Evolutionary conservation across 2,329 filamentous ascomycete species (phyloP).

Genomic region (Aureobasidium namibiae): DNA sequence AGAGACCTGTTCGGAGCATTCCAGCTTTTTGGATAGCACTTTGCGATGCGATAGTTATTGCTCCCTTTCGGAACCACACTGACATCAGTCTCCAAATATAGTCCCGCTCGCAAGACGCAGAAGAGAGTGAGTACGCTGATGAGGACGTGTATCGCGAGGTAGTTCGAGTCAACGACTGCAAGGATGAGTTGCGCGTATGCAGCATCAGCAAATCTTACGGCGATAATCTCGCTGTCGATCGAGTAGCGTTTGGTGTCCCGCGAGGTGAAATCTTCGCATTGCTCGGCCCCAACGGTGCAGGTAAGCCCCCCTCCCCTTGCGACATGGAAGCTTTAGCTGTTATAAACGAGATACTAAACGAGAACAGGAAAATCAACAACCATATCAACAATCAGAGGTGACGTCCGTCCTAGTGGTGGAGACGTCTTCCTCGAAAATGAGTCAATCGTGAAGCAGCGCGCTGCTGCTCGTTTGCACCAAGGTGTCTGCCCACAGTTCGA

Average conservation of each 20-base stretch:
- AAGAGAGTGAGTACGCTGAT: slow-evolving; percentile 36
- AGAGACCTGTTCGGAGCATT: no score
- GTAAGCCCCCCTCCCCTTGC: slow-evolving; percentile 67
- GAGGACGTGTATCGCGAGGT: slow-evolving; percentile 59
- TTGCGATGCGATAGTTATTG: neutral
- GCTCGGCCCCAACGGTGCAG: slow-evolving; percentile 83
- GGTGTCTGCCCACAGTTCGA: slow-evolving; percentile 77
- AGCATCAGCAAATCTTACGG: slow-evolving; percentile 76
- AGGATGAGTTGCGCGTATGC: slow-evolving; percentile 67
- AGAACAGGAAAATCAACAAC: slow-evolving; percentile 70
- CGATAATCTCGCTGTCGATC: slow-evolving; percentile 71
- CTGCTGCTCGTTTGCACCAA: slow-evolving; percentile 64
- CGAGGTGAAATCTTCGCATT: slow-evolving; percentile 80
- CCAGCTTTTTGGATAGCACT: neutral
- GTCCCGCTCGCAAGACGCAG: slow-evolving; percentile 35
- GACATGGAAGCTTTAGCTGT: no score
- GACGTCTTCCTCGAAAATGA: slow-evolving; percentile 73
- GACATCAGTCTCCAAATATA: neutral
- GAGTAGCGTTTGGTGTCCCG: slow-evolving; percentile 74
- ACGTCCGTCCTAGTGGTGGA: slow-evolving; percentile 68
- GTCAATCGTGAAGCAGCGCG: slow-evolving; percentile 64
- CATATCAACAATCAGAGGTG: slow-evolving; percentile 83
- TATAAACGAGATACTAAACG: no score
- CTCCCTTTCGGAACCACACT: neutral
- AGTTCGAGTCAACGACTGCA: slow-evolving; percentile 49